Evolutionary conservation across 164 flowering plant genomes (phyloP).

Genomic region (Nelumbo lutea): DNA sequence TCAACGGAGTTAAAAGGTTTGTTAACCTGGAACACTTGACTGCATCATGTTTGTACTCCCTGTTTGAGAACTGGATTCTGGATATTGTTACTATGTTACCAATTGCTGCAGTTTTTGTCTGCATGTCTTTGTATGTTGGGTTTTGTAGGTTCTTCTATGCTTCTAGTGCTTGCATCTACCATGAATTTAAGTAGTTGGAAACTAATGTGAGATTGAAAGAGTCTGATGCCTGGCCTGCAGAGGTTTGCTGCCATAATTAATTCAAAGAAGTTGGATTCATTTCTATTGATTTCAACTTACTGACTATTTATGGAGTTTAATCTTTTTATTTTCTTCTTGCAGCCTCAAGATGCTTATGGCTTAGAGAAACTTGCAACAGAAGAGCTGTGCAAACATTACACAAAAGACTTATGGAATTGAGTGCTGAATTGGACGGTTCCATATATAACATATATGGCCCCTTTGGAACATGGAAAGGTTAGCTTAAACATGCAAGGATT

Average conservation of each 20-base stretch:
- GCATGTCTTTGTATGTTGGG: neutral
- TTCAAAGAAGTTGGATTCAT: neutral
- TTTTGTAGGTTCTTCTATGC: constrained; percentile 85
- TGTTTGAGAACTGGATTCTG: neutral
- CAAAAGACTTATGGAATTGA: constrained; percentile 91
- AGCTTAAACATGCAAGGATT: neutral
- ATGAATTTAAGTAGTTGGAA: constrained; percentile 96
- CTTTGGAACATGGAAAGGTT: constrained; percentile 99
- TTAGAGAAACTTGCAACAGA: constrained; percentile 95
- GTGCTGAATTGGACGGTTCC: constrained; percentile 94
- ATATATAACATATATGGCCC: constrained; percentile 87
- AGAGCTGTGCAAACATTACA: constrained; percentile 96
- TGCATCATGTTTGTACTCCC: neutral
- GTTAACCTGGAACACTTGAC: constrained; percentile 1
- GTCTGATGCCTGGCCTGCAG: constrained; percentile 99
- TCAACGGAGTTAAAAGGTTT: constrained; percentile 89
- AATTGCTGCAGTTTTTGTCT: neutral
- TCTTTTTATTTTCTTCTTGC: constrained; percentile 11
- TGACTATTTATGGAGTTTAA: constrained; percentile 3
- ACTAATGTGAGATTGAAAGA: constrained; percentile 99
- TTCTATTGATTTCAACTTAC: neutral
- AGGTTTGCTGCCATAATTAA: constrained; percentile 40
- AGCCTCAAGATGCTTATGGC: constrained; percentile 99
- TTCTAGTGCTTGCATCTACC: constrained; percentile 97
- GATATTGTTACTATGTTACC: neutral